Evolutionary conservation across 2,329 filamentous ascomycete species (phyloP).

Genomic region (Fusarium hostae): DNA sequence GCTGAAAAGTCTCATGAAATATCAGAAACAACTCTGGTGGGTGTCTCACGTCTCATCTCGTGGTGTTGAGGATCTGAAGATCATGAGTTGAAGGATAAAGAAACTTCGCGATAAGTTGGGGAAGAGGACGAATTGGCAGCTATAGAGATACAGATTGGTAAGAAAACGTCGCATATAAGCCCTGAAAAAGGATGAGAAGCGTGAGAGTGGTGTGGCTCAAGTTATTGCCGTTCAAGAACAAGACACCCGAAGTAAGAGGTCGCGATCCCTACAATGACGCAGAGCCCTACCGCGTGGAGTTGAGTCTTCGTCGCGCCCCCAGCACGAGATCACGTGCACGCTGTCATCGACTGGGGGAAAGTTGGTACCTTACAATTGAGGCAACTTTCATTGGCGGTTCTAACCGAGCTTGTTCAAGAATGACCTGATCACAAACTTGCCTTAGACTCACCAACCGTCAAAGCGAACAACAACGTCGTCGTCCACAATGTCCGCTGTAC

Average conservation of each 20-base stretch:
- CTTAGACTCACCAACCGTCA: slow-evolving; percentile 38
- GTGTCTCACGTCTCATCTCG: slow-evolving; percentile 13
- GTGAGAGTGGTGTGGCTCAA: not conserved
- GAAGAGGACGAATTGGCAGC: not conserved
- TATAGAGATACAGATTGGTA: fast-evolving
- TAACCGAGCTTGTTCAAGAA: slow-evolving; percentile 50
- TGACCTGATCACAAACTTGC: slow-evolving; percentile 50
- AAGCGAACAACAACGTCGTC: slow-evolving; percentile 41
- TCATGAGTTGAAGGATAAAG: slow-evolving; percentile 4
- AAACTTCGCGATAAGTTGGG: not conserved
- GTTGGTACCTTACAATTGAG: slow-evolving; percentile 47
- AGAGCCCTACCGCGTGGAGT: slow-evolving; percentile 31
- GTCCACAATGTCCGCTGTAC: slow-evolving; percentile 71
- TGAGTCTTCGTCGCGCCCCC: slow-evolving; percentile 29
- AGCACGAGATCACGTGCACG: slow-evolving; percentile 47
- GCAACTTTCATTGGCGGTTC: slow-evolving; percentile 46
- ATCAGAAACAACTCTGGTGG: not conserved
- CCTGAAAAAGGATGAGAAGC: not conserved
- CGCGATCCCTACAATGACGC: slow-evolving; percentile 30
- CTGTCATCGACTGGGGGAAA: not conserved
- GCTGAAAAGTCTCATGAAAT: not conserved
- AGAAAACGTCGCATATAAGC: fast-evolving
- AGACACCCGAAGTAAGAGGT: not conserved
- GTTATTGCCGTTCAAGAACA: not conserved
- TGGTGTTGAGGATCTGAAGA: not conserved